These are phyloP conservation scores for Imleria badia DNA, from an alignment of 768 basidiomycete species.

Conservation along the genomic window DNA sequence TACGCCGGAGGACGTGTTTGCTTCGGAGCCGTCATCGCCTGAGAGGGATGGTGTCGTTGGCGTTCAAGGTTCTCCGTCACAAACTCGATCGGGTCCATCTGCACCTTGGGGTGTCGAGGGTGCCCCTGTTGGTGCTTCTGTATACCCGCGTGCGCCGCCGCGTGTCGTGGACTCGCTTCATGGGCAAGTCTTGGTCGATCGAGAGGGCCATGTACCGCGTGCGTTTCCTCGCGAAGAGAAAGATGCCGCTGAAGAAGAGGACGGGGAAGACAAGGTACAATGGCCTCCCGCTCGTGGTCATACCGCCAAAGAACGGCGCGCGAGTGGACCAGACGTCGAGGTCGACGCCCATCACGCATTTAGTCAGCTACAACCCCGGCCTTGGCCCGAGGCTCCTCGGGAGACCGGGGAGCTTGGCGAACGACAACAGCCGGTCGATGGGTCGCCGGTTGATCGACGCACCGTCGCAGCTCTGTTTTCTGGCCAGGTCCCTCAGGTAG, in stretches of 20 bases:
- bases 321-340: neutral
- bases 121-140: neutral
- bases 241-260: neutral
- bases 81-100: neutral
- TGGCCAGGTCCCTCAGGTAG: neutral
- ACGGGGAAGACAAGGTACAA: neutral
- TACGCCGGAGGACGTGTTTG: slow-evolving; percentile 15
- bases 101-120: neutral
- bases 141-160: slow-evolving; percentile 19
- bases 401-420: neutral
- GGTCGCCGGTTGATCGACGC: neutral
- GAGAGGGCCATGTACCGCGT: slow-evolving; percentile 14
- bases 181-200: slow-evolving; percentile 21
- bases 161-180: slow-evolving; percentile 18
- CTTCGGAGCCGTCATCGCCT: slow-evolving; percentile 18
- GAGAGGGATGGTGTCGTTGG: neutral
- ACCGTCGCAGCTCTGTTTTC: neutral
- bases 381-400: neutral
- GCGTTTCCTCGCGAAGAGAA: neutral
- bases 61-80: neutral
- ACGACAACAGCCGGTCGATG: neutral
- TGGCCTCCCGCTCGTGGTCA: slow-evolving; percentile 20
- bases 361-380: slow-evolving; percentile 3
- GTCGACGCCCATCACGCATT: slow-evolving; percentile 14
- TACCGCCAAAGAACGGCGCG: neutral